Evolutionary conservation across 1,284 basidiomycete species (phyloP).

Genomic region (Pseudozyma sp.): DNA sequence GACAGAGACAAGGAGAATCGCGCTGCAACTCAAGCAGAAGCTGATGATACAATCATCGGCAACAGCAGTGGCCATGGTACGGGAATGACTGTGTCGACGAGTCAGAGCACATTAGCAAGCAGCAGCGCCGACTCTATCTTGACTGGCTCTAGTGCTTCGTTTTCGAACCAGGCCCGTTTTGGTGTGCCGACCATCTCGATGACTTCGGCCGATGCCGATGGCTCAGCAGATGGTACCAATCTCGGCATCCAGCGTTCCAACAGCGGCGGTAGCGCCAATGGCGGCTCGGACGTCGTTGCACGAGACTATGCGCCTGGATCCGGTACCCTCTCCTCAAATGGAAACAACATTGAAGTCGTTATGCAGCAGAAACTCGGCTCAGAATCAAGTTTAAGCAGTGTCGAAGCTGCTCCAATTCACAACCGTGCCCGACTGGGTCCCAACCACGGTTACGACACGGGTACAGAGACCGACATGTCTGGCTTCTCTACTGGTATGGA

Average conservation of each 20-base stretch:
- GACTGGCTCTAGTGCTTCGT: slow-evolving; percentile 35
- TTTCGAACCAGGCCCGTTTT: slow-evolving; percentile 15
- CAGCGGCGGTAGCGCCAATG: not conserved
- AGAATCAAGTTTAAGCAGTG: slow-evolving; percentile 40
- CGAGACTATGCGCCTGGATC: slow-evolving; percentile 24
- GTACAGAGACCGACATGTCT: slow-evolving; percentile 48
- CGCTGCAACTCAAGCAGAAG: slow-evolving; percentile 2
- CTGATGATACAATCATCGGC: slow-evolving; percentile 19
- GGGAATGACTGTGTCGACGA: slow-evolving; percentile 19
- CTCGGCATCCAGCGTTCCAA: slow-evolving; percentile 10
- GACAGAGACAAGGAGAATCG: slow-evolving; percentile 12
- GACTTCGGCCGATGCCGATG: slow-evolving; percentile 27
- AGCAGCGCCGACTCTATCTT: slow-evolving; percentile 38
- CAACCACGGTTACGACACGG: slow-evolving; percentile 43
- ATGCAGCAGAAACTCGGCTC: slow-evolving; percentile 26
- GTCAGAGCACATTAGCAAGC: slow-evolving; percentile 31
- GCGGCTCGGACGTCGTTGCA: slow-evolving; percentile 11
- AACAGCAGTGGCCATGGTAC: slow-evolving; percentile 2
- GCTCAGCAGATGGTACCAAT: slow-evolving; percentile 6
- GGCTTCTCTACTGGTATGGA: slow-evolving; percentile 42
- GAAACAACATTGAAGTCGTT: slow-evolving; percentile 7
- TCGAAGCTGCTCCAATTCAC: slow-evolving; percentile 10
- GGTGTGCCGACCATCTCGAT: slow-evolving; percentile 51
- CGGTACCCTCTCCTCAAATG: slow-evolving; percentile 5
- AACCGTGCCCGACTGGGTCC: slow-evolving; percentile 12